These are phyloP conservation scores for Carex arenaria DNA, from an alignment of 202 grass and related monocot genomes.

Conservation along the genomic window DNA sequence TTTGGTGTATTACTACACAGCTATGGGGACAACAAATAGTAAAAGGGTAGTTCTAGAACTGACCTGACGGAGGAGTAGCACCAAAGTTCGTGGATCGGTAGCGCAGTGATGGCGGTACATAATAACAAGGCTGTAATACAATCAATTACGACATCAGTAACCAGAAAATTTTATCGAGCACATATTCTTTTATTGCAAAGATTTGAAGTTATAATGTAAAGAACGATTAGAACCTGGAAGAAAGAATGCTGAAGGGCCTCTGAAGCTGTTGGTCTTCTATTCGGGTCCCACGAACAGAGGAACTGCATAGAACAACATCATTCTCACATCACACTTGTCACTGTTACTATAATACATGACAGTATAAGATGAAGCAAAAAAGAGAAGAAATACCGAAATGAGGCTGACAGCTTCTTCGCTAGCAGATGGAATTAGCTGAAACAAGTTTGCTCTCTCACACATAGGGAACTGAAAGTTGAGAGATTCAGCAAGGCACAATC, in stretches of 20 bases:
- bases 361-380: not conserved
- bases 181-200: not conserved
- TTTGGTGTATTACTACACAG: not conserved
- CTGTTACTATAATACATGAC: not conserved
- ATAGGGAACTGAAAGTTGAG: constrained; percentile 82
- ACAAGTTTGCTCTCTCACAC: constrained; percentile 59
- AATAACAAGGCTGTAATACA: constrained; percentile 76
- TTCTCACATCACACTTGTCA: constrained; percentile 13
- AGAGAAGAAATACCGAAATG: constrained; percentile 55
- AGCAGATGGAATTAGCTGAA: constrained; percentile 59
- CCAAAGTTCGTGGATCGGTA: constrained; percentile 46
- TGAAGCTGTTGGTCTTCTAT: constrained; percentile 65
- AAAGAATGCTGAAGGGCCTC: constrained; percentile 93
- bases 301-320: constrained; percentile 29
- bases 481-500: constrained; percentile 68
- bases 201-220: constrained; percentile 9
- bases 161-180: not conserved
- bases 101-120: constrained; percentile 74
- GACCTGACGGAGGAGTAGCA: constrained; percentile 76
- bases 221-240: constrained; percentile 59
- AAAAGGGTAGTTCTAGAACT: not conserved
- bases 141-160: constrained; percentile 11
- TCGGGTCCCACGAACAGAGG: constrained; percentile 90
- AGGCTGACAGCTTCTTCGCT: constrained; percentile 73
- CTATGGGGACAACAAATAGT: not conserved